phyloP scores from a whole-genome alignment of 2,329 filamentous ascomycete genomes.

The Endothia cerciana region DNA sequence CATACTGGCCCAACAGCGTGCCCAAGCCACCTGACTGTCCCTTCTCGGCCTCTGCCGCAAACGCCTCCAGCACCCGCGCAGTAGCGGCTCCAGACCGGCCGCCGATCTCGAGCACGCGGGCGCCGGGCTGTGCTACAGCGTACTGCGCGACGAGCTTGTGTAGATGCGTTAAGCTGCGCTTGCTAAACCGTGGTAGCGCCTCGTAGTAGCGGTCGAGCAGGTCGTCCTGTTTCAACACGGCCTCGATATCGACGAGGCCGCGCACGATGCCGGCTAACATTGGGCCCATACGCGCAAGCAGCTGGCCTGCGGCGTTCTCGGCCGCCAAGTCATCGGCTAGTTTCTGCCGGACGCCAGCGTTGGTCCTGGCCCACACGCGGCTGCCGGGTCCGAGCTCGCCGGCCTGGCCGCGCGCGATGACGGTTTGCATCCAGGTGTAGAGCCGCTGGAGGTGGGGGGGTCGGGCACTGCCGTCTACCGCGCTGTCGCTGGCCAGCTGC shows the following conservation, averaged over 20 bases:
- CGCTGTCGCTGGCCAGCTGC: background rate
- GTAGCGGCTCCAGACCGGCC: background rate
- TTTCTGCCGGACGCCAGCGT: background rate
- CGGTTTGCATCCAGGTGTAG: conserved; percentile 3
- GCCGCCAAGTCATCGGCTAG: conserved; percentile 25
- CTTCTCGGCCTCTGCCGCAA: background rate
- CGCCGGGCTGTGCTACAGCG: conserved; percentile 31
- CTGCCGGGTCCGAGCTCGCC: conserved; percentile 10
- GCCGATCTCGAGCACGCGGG: conserved; percentile 26
- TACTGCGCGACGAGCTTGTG: background rate
- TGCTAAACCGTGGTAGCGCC: conserved; percentile 31
- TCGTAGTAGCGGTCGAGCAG: conserved; percentile 39
- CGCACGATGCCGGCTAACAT: conserved; percentile 39
- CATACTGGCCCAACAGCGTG: conserved; percentile 36
- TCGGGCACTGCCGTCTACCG: background rate
- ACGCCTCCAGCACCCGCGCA: background rate
- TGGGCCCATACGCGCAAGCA: conserved; percentile 36
- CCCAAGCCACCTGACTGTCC: background rate
- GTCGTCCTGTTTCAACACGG: conserved; percentile 40
- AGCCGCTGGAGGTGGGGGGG: conserved; percentile 2
- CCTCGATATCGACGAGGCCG: conserved; percentile 37
- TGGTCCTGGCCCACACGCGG: background rate
- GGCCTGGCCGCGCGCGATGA: background rate
- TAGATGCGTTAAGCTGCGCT: conserved; percentile 28
- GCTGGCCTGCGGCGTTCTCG: conserved; percentile 36